Conservation (phyloP, 2,329 filamentous ascomycete genomes). For the Trichoderma koningii region DNA sequence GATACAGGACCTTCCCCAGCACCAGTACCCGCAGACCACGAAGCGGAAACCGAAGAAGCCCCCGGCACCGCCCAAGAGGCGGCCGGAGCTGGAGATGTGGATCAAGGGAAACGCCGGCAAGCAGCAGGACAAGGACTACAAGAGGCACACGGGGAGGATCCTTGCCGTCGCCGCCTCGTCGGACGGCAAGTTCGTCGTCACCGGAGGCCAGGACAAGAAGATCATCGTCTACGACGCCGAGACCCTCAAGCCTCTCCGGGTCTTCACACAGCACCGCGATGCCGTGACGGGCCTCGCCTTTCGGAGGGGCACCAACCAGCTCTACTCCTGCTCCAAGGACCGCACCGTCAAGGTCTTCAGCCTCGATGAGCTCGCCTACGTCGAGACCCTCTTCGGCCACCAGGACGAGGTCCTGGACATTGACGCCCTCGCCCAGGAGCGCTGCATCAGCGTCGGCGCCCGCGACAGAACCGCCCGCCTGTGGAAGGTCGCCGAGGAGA, state of each 20-base stretch:
- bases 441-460: conserved; percentile 87
- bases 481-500: conserved; percentile 96
- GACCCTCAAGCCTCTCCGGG: conserved; percentile 73
- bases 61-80: conserved; percentile 59
- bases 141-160: conserved; percentile 79
- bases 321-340: conserved; percentile 89
- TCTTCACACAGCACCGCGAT: conserved; percentile 91
- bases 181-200: conserved; percentile 88
- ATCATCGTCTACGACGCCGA: conserved; percentile 87
- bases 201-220: conserved; percentile 80
- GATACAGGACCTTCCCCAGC: conserved; percentile 64
- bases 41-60: conserved; percentile 61
- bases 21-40: conserved; percentile 62
- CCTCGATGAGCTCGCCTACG: conserved; percentile 85
- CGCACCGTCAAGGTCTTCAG: conserved; percentile 96
- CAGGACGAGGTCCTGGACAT: conserved; percentile 88
- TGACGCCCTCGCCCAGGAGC: conserved; percentile 79
- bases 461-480: conserved; percentile 87
- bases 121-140: conserved; percentile 64
- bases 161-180: conserved; percentile 82
- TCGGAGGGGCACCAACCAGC: conserved; percentile 81
- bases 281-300: conserved; percentile 84
- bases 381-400: conserved; percentile 95
- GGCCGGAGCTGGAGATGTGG: conserved; percentile 64
- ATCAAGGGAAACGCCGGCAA: conserved; percentile 63